phyloP scores from a whole-genome alignment of 2,329 filamentous ascomycete genomes.

The Talaromyces sp. region DNA sequence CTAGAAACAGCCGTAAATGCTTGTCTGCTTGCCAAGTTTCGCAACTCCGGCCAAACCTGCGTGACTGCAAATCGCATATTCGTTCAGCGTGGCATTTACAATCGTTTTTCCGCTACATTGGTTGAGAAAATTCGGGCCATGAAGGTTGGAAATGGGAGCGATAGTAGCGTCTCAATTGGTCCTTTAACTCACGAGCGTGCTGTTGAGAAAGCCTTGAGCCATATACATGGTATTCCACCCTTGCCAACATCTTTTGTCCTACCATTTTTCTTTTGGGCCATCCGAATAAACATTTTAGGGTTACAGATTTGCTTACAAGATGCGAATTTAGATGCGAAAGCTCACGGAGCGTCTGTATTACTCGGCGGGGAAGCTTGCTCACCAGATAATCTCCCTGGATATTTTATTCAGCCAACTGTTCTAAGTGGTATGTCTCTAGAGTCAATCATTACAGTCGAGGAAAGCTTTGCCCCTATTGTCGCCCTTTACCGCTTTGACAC shows the following conservation, averaged over 20 bases:
- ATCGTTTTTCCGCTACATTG: not conserved
- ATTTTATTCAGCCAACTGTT: not conserved
- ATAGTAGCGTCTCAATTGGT: not conserved
- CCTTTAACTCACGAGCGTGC: not conserved
- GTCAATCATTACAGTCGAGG: not conserved
- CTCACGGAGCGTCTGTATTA: not conserved
- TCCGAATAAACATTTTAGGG: not conserved
- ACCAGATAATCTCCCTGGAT: not conserved
- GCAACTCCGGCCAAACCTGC: not conserved
- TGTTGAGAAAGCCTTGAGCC: not conserved
- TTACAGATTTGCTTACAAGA: not conserved
- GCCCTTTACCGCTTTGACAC: not conserved
- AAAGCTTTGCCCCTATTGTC: not conserved
- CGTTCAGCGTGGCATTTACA: not conserved
- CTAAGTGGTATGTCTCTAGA: not conserved
- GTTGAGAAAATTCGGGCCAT: not conserved
- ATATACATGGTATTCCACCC: not conserved
- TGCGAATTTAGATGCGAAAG: not conserved
- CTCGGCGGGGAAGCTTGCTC: not conserved
- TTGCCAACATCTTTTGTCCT: not conserved
- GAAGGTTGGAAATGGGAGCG: not conserved
- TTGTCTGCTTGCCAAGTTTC: not conserved
- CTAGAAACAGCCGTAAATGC: conserved; percentile 41
- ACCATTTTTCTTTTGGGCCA: not conserved
- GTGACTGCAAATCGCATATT: not conserved